These are phyloP conservation scores for Venturia pyrina DNA, from an alignment of 2,329 filamentous ascomycete species.

Conservation along the genomic window DNA sequence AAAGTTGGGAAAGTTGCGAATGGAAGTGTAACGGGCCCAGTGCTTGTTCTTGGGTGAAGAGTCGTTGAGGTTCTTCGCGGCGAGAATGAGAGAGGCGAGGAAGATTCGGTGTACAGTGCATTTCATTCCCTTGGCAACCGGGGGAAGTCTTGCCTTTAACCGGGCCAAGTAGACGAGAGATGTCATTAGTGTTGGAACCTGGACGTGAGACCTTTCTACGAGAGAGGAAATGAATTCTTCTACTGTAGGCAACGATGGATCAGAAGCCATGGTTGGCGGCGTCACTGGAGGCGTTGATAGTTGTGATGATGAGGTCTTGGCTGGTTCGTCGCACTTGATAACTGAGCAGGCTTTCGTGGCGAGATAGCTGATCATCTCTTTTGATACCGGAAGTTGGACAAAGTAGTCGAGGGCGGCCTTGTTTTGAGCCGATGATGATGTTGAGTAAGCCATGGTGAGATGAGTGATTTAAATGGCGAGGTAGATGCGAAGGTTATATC, in stretches of 20 bases:
- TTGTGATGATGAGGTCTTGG: constrained; percentile 39
- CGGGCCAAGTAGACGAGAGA: constrained; percentile 87
- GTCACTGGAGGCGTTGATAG: constrained; percentile 51
- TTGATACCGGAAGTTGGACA: constrained; percentile 64
- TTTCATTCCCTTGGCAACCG: constrained; percentile 89
- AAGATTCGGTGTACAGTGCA: constrained; percentile 98
- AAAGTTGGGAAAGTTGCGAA: constrained; percentile 64
- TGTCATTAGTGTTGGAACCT: constrained; percentile 95
- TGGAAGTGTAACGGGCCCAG: constrained; percentile 87
- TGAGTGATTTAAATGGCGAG: not conserved
- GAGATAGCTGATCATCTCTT: constrained; percentile 69
- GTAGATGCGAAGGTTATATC: constrained; percentile 2
- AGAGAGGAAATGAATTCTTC: constrained; percentile 88
- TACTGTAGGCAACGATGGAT: constrained; percentile 57
- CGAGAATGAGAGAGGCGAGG: constrained; percentile 71
- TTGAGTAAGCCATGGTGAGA: constrained; percentile 34
- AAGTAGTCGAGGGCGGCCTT: constrained; percentile 69
- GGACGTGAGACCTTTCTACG: constrained; percentile 86
- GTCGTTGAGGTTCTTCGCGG: constrained; percentile 97
- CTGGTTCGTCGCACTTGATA: constrained; percentile 60
- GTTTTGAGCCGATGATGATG: constrained; percentile 43
- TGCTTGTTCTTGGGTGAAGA: constrained; percentile 99
- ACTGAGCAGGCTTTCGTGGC: constrained; percentile 65
- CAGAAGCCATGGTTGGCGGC: constrained; percentile 43
- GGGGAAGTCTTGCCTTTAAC: constrained; percentile 74